Base-by-base conservation (phyloP, 2,329 filamentous ascomycete genomes). In the Diplodia seriata region DNA sequence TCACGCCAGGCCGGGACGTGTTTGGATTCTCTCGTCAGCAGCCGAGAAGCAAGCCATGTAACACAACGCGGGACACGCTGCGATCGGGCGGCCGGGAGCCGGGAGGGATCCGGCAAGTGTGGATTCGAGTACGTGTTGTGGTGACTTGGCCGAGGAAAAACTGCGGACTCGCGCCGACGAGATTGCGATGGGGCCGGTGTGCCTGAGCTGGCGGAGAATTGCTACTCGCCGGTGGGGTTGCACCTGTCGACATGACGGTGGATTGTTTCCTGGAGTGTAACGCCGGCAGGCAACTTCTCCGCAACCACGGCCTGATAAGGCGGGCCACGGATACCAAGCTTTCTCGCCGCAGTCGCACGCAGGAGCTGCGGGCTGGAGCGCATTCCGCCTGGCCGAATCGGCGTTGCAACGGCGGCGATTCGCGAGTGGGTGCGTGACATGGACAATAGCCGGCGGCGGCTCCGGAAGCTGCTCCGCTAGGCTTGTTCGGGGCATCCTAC, bases 301-400 rank as follows among this genome's bases (percentile, higher is more conserved):
- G 57, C 57, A 62, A 50, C 20, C 23, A 20, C 33, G 36, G 38
- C 8, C 29, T 62, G 57, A 62, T 62, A 62, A 62, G 57, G 40
- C 57, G 57, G 57, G 57, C 57, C 40, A 23, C 57, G 36, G 40
- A 51, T 51, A 63, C 59, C 59, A 63, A 63, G 59, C 59, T 63
- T 63, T 63, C 20, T 15, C 55, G 36, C 12, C 26, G 33, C 12
- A 14, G 11, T 36, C n/a, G 20, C 54, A 38, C 50, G 50, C 51
- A n/a, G 31, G 31, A 33, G 31, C 6, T 33, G 31, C 31, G 31
- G 31, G 9, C 26, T 26, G 26, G 26, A 26, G 26, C 26, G 26
- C 26, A 26, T 38, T 55, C 29, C n/a, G 57, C 57, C 49, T 40
- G 57, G 57, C 57, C 56, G 56, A 49, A 23, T 61, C 55, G 36